A percentile compares a stretch with the other conserved stretches of the same genome.
These are phyloP conservation scores for Phytophthora sojae DNA, from an alignment of 352 stramenopile species.

Conservation along the genomic window DNA sequence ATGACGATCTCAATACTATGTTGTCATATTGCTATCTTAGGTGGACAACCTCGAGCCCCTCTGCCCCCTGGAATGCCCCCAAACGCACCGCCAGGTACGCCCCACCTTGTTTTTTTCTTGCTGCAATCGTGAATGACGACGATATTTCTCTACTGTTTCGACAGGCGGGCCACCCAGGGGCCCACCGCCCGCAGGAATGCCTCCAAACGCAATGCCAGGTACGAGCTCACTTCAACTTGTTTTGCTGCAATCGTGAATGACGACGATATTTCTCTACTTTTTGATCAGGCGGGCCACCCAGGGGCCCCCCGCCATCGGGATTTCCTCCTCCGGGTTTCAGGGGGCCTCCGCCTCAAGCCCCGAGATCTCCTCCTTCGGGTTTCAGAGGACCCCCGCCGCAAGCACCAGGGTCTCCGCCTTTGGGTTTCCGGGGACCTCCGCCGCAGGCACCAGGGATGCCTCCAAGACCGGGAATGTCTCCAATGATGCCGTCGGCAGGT, in stretches of 20 bases:
- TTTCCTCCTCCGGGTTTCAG: not conserved
- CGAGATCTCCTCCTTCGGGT: constrained; percentile 13
- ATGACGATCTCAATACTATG: not conserved
- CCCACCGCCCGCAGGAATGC: constrained; percentile 24
- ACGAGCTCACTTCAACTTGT: not conserved
- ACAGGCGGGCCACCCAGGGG: constrained; percentile 2
- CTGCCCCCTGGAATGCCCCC: constrained; percentile 33
- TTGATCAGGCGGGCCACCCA: constrained; percentile 27
- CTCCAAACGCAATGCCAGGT: constrained; percentile 12
- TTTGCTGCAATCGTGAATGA: not conserved
- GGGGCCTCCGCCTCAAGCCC: not conserved
- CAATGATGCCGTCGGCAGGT: constrained; percentile 30
- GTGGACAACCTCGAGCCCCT: constrained; percentile 38
- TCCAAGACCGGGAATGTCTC: constrained; percentile 5
- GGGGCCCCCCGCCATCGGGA: not conserved
- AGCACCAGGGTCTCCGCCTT: constrained; percentile 5
- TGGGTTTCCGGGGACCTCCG: constrained; percentile 11
- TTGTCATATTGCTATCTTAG: not conserved
- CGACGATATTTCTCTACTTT: not conserved
- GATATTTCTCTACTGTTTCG: not conserved
- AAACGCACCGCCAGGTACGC: constrained; percentile 20
- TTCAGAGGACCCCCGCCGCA: not conserved
- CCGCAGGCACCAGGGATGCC: constrained; percentile 34
- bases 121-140: not conserved
- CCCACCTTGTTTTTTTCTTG: not conserved